Evolutionary conservation across 257 asterid genomes (phyloP).

Genomic region (Scutellaria barbata): DNA sequence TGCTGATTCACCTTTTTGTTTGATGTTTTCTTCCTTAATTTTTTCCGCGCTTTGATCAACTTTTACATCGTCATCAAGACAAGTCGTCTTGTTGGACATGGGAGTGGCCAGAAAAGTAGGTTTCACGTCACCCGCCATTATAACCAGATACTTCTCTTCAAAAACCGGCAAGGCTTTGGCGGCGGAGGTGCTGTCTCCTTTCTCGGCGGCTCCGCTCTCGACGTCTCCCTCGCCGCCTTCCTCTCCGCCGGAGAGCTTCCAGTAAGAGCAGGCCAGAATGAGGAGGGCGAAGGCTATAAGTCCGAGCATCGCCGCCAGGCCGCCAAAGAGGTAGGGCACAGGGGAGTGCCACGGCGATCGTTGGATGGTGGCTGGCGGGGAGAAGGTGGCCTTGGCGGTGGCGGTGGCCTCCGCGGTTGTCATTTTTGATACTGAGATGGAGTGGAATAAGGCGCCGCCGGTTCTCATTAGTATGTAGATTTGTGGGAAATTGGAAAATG

Average conservation of each 20-base stretch:
- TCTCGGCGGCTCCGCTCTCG: constrained; percentile 44
- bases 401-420: constrained; percentile 42
- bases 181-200: constrained; percentile 45
- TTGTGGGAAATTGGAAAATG: not conserved
- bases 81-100: constrained; percentile 24
- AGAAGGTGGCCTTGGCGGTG: constrained; percentile 52
- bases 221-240: constrained; percentile 39
- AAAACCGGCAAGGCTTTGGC: constrained; percentile 41
- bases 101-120: constrained; percentile 70
- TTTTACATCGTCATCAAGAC: constrained; percentile 33
- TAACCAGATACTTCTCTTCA: constrained; percentile 65
- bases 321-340: constrained; percentile 70
- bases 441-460: constrained; percentile 41
- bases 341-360: constrained; percentile 75
- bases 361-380: constrained; percentile 53
- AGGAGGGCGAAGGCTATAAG: constrained; percentile 68
- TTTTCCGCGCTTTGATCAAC: not conserved
- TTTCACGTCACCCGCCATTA: constrained; percentile 69
- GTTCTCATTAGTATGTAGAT: constrained; percentile 41
- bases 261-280: constrained; percentile 72
- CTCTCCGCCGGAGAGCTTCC: constrained; percentile 49
- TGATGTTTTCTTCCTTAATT: constrained; percentile 19
- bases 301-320: constrained; percentile 67
- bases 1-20: constrained; percentile 23
- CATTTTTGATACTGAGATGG: constrained; percentile 30